Percentiles rank a stretch among this genome's conserved stretches.
Evolutionary conservation across 768 basidiomycete species (phyloP).

Genomic region (Pulveroboletus sp.): DNA sequence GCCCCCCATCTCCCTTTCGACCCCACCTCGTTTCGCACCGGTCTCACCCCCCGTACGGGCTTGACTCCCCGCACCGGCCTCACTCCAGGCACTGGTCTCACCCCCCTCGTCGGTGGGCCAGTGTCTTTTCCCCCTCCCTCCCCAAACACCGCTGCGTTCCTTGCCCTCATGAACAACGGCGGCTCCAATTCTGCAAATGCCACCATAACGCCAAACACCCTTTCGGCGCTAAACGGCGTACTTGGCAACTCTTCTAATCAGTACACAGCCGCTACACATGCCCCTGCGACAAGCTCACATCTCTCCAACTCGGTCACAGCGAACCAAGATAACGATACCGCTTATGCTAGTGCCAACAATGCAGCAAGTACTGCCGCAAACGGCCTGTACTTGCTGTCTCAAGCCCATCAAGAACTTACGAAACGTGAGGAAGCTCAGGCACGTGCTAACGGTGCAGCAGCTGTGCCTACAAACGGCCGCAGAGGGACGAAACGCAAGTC

Average conservation of each 20-base stretch:
- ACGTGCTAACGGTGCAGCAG: constrained; percentile 43
- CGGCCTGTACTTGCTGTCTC: constrained; percentile 87
- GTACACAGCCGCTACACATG: constrained; percentile 28
- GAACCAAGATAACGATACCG: constrained; percentile 30
- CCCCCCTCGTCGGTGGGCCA: constrained; percentile 72
- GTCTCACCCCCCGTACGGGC: constrained; percentile 82
- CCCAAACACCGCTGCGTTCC: constrained; percentile 87
- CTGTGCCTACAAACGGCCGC: constrained; percentile 28
- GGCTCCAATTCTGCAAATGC: constrained; percentile 32
- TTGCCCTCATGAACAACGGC: constrained; percentile 80
- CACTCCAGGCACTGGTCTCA: constrained; percentile 71
- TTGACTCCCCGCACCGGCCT: constrained; percentile 83
- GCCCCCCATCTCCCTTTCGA: constrained; percentile 52
- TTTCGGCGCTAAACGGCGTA: constrained; percentile 65
- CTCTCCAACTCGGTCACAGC: constrained; percentile 34
- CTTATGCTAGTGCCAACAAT: constrained; percentile 44
- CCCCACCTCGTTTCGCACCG: constrained; percentile 70
- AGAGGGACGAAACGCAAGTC: constrained; percentile 70
- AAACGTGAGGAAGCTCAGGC: constrained; percentile 87
- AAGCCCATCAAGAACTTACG: constrained; percentile 94
- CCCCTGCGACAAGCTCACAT: constrained; percentile 32
- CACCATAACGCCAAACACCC: constrained; percentile 58
- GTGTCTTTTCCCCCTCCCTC: constrained; percentile 77
- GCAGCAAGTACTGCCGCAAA: constrained; percentile 76
- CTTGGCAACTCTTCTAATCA: constrained; percentile 41